Evolutionary conservation across 768 basidiomycete genomes (phyloP).

Genomic region (Lentinula edodes): DNA sequence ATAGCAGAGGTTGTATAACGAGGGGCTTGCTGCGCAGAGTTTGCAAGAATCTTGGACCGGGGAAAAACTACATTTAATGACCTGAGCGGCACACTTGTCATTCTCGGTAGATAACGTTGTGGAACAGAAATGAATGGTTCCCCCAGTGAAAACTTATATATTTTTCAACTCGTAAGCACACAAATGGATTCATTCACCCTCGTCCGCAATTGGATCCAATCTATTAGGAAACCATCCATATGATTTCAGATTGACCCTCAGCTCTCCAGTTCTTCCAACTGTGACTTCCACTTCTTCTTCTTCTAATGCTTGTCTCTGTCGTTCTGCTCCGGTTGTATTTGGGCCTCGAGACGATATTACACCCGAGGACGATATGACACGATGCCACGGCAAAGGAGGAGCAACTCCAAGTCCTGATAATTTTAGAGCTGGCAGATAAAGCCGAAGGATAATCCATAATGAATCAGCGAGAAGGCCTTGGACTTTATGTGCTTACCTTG

Average conservation of each 20-base stretch:
- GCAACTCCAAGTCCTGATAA: conserved; percentile 53
- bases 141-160: too few relatives aligned
- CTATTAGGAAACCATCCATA: conserved; percentile 67
- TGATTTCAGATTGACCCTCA: conserved; percentile 48
- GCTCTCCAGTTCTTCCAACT: conserved; percentile 46
- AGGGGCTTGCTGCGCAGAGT: too few relatives aligned
- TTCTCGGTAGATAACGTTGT: too few relatives aligned
- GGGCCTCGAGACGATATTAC: conserved; percentile 80
- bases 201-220: conserved; percentile 14
- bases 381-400: conserved; percentile 78
- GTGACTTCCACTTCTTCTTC: conserved; percentile 80
- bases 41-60: too few relatives aligned
- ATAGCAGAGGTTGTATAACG: too few relatives aligned
- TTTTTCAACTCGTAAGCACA: too few relatives aligned
- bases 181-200: not conserved
- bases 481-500: conserved; percentile 47
- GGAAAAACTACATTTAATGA: too few relatives aligned
- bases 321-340: conserved; percentile 69
- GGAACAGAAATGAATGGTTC: too few relatives aligned
- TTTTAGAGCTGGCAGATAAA: conserved; percentile 58
- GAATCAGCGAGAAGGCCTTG: not conserved
- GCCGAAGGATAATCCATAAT: not conserved
- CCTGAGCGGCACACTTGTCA: too few relatives aligned
- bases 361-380: conserved; percentile 68
- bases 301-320: conserved; percentile 71